Conservation (phyloP, 2,329 filamentous ascomycete genomes). For the Diaporthe amygdali region DNA sequence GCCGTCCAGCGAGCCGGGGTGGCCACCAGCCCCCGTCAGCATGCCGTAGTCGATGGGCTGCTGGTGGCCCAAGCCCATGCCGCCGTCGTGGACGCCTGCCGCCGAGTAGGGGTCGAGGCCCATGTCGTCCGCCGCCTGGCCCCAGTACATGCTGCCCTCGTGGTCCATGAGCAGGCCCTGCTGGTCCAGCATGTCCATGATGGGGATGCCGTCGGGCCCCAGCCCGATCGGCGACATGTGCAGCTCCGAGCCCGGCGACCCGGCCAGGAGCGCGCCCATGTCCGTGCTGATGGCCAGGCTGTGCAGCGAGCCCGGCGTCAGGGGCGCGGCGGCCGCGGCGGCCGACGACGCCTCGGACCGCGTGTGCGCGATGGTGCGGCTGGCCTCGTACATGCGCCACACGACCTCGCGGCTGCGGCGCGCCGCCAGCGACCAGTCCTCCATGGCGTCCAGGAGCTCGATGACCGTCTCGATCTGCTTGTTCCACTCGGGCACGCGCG, state of each 20-base stretch:
- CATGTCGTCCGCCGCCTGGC: constrained; percentile 45
- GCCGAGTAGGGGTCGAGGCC: constrained; percentile 30
- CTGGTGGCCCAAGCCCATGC: constrained; percentile 33
- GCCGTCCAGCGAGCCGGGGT: constrained; percentile 38
- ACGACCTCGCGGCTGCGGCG: constrained; percentile 68
- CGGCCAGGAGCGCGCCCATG: constrained; percentile 20
- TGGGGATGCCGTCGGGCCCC: constrained; percentile 51
- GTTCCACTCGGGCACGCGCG: constrained; percentile 56
- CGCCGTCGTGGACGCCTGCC: constrained; percentile 36
- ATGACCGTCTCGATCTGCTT: constrained; percentile 64
- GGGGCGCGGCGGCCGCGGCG: constrained; percentile 18
- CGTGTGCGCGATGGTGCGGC: constrained; percentile 41
- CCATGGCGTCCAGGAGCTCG: constrained; percentile 66
- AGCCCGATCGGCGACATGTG: constrained; percentile 59
- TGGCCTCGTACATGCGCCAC: constrained; percentile 66
- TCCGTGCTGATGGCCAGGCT: constrained; percentile 17
- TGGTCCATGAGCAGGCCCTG: constrained; percentile 58
- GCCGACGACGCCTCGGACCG: constrained; percentile 31
- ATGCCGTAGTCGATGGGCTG: constrained; percentile 42
- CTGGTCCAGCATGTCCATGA: constrained; percentile 59
- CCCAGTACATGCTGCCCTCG: constrained; percentile 62
- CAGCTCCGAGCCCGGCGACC: constrained; percentile 38
- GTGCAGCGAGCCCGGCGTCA: constrained; percentile 19
- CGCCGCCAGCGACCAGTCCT: constrained; percentile 69
- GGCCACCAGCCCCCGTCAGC: constrained; percentile 37